Conservation (phyloP, 768 basidiomycete genomes). For the Tephrocybe sp. region DNA sequence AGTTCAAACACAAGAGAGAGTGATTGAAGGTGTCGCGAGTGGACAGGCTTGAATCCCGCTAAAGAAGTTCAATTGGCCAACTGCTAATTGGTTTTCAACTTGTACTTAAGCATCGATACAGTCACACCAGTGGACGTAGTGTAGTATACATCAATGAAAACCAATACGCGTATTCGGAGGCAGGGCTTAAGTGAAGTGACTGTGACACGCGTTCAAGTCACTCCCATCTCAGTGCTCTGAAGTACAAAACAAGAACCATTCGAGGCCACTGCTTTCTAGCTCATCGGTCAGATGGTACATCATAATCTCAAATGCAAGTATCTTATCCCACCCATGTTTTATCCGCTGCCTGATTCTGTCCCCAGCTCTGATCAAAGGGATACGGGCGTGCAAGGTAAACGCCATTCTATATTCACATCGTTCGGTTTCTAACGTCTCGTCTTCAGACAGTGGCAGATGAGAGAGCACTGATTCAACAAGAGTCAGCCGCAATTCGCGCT, state of each 20-base stretch:
- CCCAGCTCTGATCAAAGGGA: slow-evolving; percentile 94
- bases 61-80: too few species aligned
- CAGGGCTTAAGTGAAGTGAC: slow-evolving; percentile 10
- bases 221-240: neutral
- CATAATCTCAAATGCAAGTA: slow-evolving; percentile 80
- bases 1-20: too few species aligned
- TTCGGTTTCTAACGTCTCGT: slow-evolving; percentile 17
- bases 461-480: slow-evolving; percentile 93
- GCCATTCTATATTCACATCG: slow-evolving; percentile 8
- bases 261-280: neutral
- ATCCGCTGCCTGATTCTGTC: slow-evolving; percentile 21
- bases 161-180: too few species aligned
- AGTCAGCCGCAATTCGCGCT: slow-evolving; percentile 94
- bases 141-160: too few species aligned
- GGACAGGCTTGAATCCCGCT: too few species aligned
- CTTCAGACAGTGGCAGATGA: slow-evolving; percentile 95
- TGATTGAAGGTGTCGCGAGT: too few species aligned
- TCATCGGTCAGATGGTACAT: slow-evolving; percentile 56
- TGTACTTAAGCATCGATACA: too few species aligned
- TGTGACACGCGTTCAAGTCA: slow-evolving; percentile 8
- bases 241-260: neutral
- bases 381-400: slow-evolving; percentile 90
- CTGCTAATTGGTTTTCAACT: too few species aligned
- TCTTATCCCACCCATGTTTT: neutral
- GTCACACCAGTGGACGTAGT: too few species aligned